Conservation (phyloP, 2,329 filamentous ascomycete genomes). For the Chlorencoelia australis region DNA sequence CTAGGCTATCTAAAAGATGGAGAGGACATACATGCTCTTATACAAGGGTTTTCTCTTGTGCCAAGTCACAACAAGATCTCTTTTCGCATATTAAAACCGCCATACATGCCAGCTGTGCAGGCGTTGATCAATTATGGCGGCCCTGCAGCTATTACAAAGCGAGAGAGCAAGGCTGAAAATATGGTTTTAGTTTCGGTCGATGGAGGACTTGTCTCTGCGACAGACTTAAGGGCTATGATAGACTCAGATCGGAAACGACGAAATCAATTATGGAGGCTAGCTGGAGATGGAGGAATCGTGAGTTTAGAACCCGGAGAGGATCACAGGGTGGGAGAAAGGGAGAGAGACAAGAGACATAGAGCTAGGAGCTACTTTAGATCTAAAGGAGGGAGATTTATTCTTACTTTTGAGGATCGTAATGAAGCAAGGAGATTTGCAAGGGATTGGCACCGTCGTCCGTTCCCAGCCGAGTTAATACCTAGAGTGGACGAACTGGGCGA, state of each 20-base stretch:
- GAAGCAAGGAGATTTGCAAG: constrained; percentile 35
- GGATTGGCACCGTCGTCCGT: constrained; percentile 40
- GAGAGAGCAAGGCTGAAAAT: constrained; percentile 15
- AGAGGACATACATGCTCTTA: constrained; percentile 36
- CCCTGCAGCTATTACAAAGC: constrained; percentile 11
- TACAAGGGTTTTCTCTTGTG: constrained; percentile 39
- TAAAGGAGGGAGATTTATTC: constrained; percentile 18
- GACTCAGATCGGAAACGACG: constrained; percentile 21
- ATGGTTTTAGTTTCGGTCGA: constrained; percentile 24
- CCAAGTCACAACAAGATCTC: constrained; percentile 31
- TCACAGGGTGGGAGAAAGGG: no score
- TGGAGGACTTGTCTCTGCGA: constrained; percentile 9
- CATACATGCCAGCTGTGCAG: constrained; percentile 26
- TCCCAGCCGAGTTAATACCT: constrained; percentile 25
- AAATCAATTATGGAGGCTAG: constrained; percentile 26
- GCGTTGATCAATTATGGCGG: constrained; percentile 30
- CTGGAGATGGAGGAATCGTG: constrained; percentile 12
- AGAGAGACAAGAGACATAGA: no score
- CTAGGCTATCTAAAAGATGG: constrained; percentile 34
- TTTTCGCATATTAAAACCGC: constrained; percentile 27
- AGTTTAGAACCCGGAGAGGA: constrained; percentile 3
- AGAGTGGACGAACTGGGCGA: constrained; percentile 26
- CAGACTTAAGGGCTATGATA: constrained; percentile 17
- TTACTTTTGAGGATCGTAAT: constrained; percentile 23
- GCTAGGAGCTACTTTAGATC: not conserved